These are phyloP conservation scores for Aureobasidium sp. DNA, from an alignment of 2,329 filamentous ascomycete species.

Conservation along the genomic window DNA sequence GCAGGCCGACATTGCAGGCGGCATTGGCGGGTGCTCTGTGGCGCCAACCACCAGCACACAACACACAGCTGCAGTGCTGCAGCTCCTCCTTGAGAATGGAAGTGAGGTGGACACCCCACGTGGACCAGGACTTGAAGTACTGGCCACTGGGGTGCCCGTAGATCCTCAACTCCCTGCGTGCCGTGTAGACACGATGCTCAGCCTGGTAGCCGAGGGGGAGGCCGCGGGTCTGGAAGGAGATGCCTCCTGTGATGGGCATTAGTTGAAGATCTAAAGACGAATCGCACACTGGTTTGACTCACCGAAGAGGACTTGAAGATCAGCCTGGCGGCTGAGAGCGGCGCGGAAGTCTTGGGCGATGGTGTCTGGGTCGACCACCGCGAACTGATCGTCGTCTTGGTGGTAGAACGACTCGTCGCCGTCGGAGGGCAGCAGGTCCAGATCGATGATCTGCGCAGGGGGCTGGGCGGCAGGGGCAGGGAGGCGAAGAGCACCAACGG, in stretches of 20 bases:
- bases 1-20: background rate
- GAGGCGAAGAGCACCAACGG: background rate
- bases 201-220: background rate
- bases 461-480: background rate
- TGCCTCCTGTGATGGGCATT: background rate
- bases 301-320: background rate
- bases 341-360: background rate
- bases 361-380: background rate
- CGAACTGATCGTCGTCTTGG: background rate
- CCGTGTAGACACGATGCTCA: background rate
- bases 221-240: background rate
- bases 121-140: background rate
- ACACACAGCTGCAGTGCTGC: background rate
- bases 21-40: background rate
- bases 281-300: background rate
- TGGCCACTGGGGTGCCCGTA: background rate
- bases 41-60: background rate
- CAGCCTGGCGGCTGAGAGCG: background rate
- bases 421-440: background rate
- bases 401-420: background rate
- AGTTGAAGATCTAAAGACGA: background rate
- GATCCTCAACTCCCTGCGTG: background rate
- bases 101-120: background rate
- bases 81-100: background rate
- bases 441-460: background rate